These are phyloP conservation scores for Pyricularia sp. DNA, from an alignment of 2,329 filamentous ascomycete species.

Conservation along the genomic window DNA sequence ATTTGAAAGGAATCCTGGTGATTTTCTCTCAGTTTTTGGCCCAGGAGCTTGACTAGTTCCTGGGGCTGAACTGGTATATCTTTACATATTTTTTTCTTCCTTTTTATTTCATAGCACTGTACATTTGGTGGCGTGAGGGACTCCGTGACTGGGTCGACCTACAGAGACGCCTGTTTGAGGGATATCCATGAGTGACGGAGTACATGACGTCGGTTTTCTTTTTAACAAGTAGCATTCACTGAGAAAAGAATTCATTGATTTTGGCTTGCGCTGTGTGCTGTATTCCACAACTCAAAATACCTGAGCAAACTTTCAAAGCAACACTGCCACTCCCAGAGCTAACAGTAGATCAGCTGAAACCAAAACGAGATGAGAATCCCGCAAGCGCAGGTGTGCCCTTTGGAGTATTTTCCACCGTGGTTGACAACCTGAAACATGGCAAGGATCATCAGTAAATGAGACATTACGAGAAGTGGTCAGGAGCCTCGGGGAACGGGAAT, in stretches of 20 bases:
- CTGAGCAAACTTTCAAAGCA: neutral
- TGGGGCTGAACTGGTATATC: neutral
- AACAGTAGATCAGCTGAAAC: conserved; percentile 37
- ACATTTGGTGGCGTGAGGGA: neutral
- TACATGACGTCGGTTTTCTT: neutral
- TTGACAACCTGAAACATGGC: conserved; percentile 44
- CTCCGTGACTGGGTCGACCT: neutral
- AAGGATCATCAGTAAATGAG: conserved; percentile 14
- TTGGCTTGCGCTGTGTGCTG: neutral
- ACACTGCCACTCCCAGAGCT: neutral
- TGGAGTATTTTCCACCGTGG: conserved; percentile 47
- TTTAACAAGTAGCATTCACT: neutral
- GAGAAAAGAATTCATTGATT: neutral
- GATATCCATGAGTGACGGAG: neutral
- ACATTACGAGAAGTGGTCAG: no score
- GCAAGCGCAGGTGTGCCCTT: conserved; percentile 56
- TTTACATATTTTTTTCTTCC: neutral
- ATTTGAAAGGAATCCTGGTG: neutral
- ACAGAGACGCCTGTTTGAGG: neutral
- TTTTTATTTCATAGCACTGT: neutral
- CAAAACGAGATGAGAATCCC: conserved; percentile 68
- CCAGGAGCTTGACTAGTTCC: neutral
- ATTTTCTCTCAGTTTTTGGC: neutral
- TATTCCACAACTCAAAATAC: neutral
- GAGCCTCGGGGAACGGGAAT: neutral